Evolutionary conservation across 768 basidiomycete genomes (phyloP).

Genomic region (Lyophyllum decastes): DNA sequence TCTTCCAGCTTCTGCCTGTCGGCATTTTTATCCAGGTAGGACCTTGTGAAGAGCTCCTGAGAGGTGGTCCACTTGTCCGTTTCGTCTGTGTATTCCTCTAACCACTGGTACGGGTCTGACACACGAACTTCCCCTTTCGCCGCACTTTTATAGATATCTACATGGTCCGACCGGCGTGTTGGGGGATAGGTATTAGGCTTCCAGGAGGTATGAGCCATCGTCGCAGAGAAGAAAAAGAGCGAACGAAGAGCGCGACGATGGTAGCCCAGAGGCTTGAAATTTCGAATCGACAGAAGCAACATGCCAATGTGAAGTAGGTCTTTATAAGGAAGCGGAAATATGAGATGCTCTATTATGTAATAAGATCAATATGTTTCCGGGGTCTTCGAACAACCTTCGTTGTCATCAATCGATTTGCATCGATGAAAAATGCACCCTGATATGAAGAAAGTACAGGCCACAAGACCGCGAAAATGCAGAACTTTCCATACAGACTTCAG

Average conservation of each 20-base stretch:
- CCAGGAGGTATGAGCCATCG: constrained; percentile 51
- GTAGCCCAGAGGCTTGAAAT: constrained; percentile 7
- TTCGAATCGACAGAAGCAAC: constrained; percentile 20
- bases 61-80: constrained; percentile 64
- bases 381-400: constrained; percentile 7
- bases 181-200: constrained; percentile 59
- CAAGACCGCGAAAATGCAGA: constrained; percentile 8
- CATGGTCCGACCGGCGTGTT: constrained; percentile 64
- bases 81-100: constrained; percentile 64
- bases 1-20: constrained; percentile 59
- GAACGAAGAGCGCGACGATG: constrained; percentile 25
- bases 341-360: constrained; percentile 5
- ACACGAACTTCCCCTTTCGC: constrained; percentile 62
- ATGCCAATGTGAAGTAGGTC: constrained; percentile 20
- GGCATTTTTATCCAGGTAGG: constrained; percentile 64
- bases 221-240: constrained; percentile 23
- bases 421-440: constrained; percentile 13
- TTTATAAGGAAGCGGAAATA: constrained; percentile 17
- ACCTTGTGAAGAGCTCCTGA: constrained; percentile 59
- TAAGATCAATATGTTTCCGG: constrained; percentile 7
- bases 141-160: constrained; percentile 71
- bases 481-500: background rate
- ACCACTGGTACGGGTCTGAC: constrained; percentile 74
- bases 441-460: constrained; percentile 11
- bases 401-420: constrained; percentile 10